phyloP scores from a whole-genome alignment of 345 rosid species.

The Ceriops zippeliana region DNA sequence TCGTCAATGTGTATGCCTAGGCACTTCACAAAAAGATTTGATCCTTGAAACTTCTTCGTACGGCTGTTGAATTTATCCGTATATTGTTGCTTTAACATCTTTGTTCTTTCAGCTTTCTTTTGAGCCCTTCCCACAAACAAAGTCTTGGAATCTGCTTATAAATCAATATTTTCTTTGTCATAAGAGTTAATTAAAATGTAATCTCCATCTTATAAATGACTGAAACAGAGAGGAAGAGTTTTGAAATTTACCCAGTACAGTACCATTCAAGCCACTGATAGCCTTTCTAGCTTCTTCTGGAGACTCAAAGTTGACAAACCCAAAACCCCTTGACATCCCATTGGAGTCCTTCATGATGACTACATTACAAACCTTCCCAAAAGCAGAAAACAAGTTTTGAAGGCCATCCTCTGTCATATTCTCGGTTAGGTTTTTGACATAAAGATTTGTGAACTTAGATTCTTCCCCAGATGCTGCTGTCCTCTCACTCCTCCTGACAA shows the following conservation, averaged over 20 bases:
- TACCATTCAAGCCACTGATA: slow-evolving; percentile 47
- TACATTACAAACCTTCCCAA: slow-evolving; percentile 52
- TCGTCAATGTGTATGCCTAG: slow-evolving; percentile 47
- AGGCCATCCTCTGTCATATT: slow-evolving; percentile 48
- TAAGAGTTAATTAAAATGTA: neutral
- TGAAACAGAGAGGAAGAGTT: neutral
- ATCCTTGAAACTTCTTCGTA: slow-evolving; percentile 24
- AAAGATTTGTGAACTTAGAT: slow-evolving; percentile 47
- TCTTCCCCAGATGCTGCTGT: slow-evolving; percentile 25
- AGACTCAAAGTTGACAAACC: slow-evolving; percentile 58
- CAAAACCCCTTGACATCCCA: slow-evolving; percentile 68
- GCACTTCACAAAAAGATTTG: slow-evolving; percentile 67
- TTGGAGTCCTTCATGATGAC: slow-evolving; percentile 51
- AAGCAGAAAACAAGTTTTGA: slow-evolving; percentile 43
- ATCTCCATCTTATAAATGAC: neutral
- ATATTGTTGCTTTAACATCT: slow-evolving; percentile 34
- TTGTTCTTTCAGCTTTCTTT: slow-evolving; percentile 54
- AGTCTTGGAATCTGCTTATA: slow-evolving; percentile 38
- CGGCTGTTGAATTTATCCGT: slow-evolving; percentile 23
- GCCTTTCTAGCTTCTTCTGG: slow-evolving; percentile 62
- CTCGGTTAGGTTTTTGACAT: slow-evolving; percentile 53
- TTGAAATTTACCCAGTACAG: slow-evolving; percentile 27
- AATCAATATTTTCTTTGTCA: slow-evolving; percentile 2
- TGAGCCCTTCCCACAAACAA: slow-evolving; percentile 64
- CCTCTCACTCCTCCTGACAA: slow-evolving; percentile 55